These are phyloP conservation scores for Monilinia fructigena DNA, from an alignment of 2,329 filamentous ascomycete genomes.

Conservation along the genomic window DNA sequence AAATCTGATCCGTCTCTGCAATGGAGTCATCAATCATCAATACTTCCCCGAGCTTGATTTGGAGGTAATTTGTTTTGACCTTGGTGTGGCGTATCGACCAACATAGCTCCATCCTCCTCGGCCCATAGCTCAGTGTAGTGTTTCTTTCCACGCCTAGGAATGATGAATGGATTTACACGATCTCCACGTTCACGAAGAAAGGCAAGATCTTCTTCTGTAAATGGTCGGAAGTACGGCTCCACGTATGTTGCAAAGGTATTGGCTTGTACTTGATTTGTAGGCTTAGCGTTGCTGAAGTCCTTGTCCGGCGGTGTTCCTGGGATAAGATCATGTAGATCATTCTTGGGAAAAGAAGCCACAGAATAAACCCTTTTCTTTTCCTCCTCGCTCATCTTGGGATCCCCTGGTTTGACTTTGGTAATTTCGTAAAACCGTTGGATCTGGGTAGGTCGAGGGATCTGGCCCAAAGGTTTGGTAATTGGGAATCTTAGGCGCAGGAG, in stretches of 20 bases:
- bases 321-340: constrained; percentile 79
- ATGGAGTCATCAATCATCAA: constrained; percentile 86
- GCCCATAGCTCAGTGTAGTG: constrained; percentile 92
- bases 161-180: constrained; percentile 76
- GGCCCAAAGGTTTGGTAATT: constrained; percentile 84
- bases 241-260: constrained; percentile 89
- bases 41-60: constrained; percentile 80
- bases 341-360: constrained; percentile 77
- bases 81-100: constrained; percentile 64
- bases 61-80: constrained; percentile 66
- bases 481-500: constrained; percentile 59
- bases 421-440: constrained; percentile 94
- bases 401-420: constrained; percentile 55
- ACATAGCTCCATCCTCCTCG: constrained; percentile 82
- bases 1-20: constrained; percentile 86
- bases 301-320: constrained; percentile 88
- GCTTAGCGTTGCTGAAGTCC: constrained; percentile 93
- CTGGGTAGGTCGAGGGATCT: constrained; percentile 85
- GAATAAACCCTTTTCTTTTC: constrained; percentile 85
- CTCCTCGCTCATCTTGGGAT: constrained; percentile 74
- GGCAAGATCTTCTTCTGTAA: constrained; percentile 89
- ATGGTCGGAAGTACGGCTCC: constrained; percentile 85
- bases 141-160: constrained; percentile 79
- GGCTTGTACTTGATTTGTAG: constrained; percentile 89
- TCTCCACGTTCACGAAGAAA: constrained; percentile 91